Percentiles rank a stretch among this genome's conserved stretches.
Conservation (phyloP, 1,139 yeast species). For the Yamadazyma songkhlaensis region DNA sequence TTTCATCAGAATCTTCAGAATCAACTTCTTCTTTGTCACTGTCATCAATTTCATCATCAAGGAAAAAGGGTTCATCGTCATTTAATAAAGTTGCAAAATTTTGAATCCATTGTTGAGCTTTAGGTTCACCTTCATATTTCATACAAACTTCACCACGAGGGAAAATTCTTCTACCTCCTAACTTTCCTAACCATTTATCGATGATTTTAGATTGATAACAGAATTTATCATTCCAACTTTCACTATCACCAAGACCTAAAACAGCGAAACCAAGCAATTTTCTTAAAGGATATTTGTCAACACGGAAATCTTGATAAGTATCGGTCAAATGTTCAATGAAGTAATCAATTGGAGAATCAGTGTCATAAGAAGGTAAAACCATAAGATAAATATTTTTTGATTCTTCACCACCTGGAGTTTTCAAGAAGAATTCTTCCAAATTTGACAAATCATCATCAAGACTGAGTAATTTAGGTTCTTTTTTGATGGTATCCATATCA, state of each 20-base stretch:
- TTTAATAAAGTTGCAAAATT: constrained; percentile 56
- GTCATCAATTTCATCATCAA: constrained; percentile 34
- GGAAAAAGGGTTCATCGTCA: constrained; percentile 65
- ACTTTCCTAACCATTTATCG: constrained; percentile 73
- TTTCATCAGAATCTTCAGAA: constrained; percentile 35
- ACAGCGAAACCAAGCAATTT: constrained; percentile 76
- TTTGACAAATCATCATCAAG: constrained; percentile 82
- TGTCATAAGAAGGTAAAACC: constrained; percentile 87
- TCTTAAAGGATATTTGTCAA: constrained; percentile 75
- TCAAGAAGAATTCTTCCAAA: constrained; percentile 75
- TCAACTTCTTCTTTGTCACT: constrained; percentile 39
- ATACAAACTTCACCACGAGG: constrained; percentile 87
- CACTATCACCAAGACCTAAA: constrained; percentile 84
- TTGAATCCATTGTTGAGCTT: constrained; percentile 65
- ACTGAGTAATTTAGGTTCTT: constrained; percentile 57
- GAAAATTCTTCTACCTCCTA: constrained; percentile 81
- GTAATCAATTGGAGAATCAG: constrained; percentile 88
- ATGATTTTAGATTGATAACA: constrained; percentile 82
- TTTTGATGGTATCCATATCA: constrained; percentile 28
- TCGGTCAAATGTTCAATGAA: constrained; percentile 79
- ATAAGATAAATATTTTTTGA: constrained; percentile 56
- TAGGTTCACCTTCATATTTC: constrained; percentile 63
- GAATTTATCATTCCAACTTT: constrained; percentile 74
- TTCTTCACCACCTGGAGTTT: constrained; percentile 46
- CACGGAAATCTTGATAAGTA: constrained; percentile 79